Evolutionary conservation across 1,284 basidiomycete genomes (phyloP).

Genomic region (Schizophyllum amplum): DNA sequence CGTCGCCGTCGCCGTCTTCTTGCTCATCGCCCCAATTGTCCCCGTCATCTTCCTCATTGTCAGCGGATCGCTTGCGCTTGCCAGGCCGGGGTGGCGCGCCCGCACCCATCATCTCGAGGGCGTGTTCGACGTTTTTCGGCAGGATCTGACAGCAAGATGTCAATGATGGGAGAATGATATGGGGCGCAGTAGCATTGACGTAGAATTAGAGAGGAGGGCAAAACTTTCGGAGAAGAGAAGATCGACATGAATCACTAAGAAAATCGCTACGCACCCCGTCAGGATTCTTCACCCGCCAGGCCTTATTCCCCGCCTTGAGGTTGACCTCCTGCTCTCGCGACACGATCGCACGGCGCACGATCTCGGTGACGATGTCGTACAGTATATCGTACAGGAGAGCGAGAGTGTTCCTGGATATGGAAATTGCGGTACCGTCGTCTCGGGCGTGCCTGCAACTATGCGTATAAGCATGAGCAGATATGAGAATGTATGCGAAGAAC

Average conservation of each 20-base stretch:
- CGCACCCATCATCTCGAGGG: constrained; percentile 34
- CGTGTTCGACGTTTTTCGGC: constrained; percentile 33
- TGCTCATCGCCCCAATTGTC: neutral
- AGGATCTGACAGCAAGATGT: constrained; percentile 26
- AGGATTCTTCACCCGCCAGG: constrained; percentile 37
- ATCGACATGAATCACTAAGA: neutral
- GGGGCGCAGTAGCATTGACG: too few relatives aligned
- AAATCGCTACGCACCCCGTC: constrained; percentile 17
- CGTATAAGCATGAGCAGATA: neutral
- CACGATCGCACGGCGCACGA: constrained; percentile 41
- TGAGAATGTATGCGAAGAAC: neutral
- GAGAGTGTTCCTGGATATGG: constrained; percentile 30
- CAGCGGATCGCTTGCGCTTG: constrained; percentile 6
- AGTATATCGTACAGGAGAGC: constrained; percentile 33
- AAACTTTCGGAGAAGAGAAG: neutral
- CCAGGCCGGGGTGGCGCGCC: constrained; percentile 23
- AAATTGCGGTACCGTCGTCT: constrained; percentile 5
- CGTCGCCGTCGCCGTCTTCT: neutral
- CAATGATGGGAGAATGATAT: constrained; percentile 3
- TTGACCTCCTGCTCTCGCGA: constrained; percentile 47
- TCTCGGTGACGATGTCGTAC: constrained; percentile 40
- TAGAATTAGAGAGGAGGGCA: neutral
- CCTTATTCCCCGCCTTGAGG: constrained; percentile 48
- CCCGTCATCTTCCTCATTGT: constrained; percentile 1
- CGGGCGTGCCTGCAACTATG: too few relatives aligned